A percentile compares a stretch with the other conserved stretches of the same genome.
Conservation (phyloP, 2,329 filamentous ascomycete genomes). For the Xylaria sp. region DNA sequence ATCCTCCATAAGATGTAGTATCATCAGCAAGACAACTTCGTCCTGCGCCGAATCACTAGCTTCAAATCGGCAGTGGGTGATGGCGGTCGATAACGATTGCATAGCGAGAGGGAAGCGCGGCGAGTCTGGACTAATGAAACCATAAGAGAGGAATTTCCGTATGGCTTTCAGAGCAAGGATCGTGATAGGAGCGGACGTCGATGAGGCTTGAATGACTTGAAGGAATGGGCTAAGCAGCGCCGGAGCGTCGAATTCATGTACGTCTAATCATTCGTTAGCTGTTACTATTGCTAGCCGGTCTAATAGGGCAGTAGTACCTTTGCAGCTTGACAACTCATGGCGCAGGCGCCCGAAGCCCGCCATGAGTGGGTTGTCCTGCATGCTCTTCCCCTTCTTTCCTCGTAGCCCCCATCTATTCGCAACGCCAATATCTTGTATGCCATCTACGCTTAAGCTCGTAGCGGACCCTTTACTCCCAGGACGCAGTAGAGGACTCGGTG, state of each 20-base stretch:
- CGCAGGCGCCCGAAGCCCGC: slow-evolving; percentile 90
- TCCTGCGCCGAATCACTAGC: slow-evolving; percentile 94
- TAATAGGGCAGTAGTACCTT: slow-evolving; percentile 59
- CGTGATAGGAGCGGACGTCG: slow-evolving; percentile 94
- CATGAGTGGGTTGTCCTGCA: slow-evolving; percentile 97
- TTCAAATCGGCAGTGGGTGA: slow-evolving; percentile 97
- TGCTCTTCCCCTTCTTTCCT: slow-evolving; percentile 94
- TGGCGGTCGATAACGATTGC: slow-evolving; percentile 91
- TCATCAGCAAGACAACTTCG: slow-evolving; percentile 92
- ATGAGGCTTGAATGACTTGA: slow-evolving; percentile 94
- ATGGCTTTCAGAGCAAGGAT: slow-evolving; percentile 92
- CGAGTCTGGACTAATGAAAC: slow-evolving; percentile 82
- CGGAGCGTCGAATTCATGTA: slow-evolving; percentile 85
- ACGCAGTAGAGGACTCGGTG: slow-evolving; percentile 50
- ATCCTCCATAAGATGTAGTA: slow-evolving; percentile 96
- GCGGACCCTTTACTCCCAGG: slow-evolving; percentile 50
- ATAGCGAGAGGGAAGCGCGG: slow-evolving; percentile 90
- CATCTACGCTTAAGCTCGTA: slow-evolving; percentile 47
- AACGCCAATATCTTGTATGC: slow-evolving; percentile 60
- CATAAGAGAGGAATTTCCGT: slow-evolving; percentile 95
- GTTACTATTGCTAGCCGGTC: neutral
- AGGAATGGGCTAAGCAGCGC: slow-evolving; percentile 91
- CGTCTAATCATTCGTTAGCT: slow-evolving; percentile 62
- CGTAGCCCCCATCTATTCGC: slow-evolving; percentile 90
- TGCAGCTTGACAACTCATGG: slow-evolving; percentile 84